Evolutionary conservation across 73 alveolate species (phyloP).

Genomic region (Paramecium bursaria): DNA sequence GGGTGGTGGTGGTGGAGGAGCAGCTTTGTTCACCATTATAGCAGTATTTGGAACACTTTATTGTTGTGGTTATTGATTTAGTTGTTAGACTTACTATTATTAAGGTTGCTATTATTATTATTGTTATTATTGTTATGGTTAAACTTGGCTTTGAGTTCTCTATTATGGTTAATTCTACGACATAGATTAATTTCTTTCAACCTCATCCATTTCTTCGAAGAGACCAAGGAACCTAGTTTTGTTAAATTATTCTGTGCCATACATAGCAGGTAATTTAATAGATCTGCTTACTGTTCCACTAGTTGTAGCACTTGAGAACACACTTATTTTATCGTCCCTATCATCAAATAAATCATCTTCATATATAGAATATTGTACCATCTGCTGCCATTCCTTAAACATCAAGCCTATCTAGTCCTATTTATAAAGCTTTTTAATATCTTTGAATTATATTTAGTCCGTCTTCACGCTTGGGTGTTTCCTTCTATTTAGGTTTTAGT

Average conservation of each 20-base stretch:
- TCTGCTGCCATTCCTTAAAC: constrained; percentile 38
- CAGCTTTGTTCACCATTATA: not conserved
- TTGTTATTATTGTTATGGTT: not conserved
- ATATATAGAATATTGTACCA: not conserved
- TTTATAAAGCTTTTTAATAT: constrained; percentile 27
- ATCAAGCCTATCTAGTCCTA: constrained; percentile 18
- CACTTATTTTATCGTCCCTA: constrained; percentile 41
- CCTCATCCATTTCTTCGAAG: constrained; percentile 49
- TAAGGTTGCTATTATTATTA: not conserved
- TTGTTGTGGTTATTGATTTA: not conserved
- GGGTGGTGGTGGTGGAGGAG: constrained; percentile 6
- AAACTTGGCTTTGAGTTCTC: not conserved
- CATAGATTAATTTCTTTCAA: not conserved
- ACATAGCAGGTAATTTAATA: constrained; percentile 52
- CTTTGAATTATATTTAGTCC: not conserved
- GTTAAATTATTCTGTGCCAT: constrained; percentile 25
- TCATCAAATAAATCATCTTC: constrained; percentile 61
- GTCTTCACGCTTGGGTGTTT: constrained; percentile 10
- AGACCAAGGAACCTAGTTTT: constrained; percentile 34
- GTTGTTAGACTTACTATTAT: not conserved
- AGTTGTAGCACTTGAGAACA: constrained; percentile 38
- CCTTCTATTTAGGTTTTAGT: not conserved
- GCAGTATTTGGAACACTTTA: not conserved
- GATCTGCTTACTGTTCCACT: constrained; percentile 61
- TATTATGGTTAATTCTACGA: not conserved